Base-by-base conservation (phyloP, 495 filamentous ascomycete species). In the Aspergillus sclerotiicarbonarius region DNA sequence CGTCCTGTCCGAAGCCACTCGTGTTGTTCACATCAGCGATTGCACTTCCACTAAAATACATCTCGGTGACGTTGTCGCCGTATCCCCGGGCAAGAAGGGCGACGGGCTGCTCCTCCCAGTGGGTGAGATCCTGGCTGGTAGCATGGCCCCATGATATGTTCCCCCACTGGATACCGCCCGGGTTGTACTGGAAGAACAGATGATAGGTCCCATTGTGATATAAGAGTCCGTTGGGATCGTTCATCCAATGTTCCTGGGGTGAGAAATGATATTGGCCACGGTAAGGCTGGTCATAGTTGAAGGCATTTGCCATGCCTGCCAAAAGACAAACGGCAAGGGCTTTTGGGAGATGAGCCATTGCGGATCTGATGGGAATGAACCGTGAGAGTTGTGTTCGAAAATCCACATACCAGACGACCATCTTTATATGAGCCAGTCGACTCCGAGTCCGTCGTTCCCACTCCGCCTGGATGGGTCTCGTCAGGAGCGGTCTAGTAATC, bases 221-320 rank as follows among this genome's bases (percentile, higher is more conserved):
- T 31, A 84, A 73, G 58, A 85, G 76, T 48, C 84, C 82, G 66
- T 80, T 84, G 8, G 84, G 82, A 60, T 85, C 83, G 62, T 85
- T 84, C 76, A 85, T 84, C 64, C 82, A 86, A 53, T 76, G 67
- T 20, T 62, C 58, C 3, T 72, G 71, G 0, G 83, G 82, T 12
- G 77, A 77, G 68, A 77, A 87, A 66, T 87, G 83, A 49, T 62
- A 72, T 35, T 71, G 62, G 19, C 79, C 78, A 47, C 82, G 76
- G 56, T 76, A 72, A 21, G 66, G 61, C 19, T 79, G 74, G 12
- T 52, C 66, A 59, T 82, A 84, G 64, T 25, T 25, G 25, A 25
- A 25, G 5, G 25, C 25, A 25, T 25, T 25, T 25, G 25, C 25
- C 2, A 25, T 25, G 5, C 25, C 25, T 25, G 25, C 25, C 25